phyloP scores from a whole-genome alignment of 768 basidiomycete species.

The Pleurotus ostreatus region DNA sequence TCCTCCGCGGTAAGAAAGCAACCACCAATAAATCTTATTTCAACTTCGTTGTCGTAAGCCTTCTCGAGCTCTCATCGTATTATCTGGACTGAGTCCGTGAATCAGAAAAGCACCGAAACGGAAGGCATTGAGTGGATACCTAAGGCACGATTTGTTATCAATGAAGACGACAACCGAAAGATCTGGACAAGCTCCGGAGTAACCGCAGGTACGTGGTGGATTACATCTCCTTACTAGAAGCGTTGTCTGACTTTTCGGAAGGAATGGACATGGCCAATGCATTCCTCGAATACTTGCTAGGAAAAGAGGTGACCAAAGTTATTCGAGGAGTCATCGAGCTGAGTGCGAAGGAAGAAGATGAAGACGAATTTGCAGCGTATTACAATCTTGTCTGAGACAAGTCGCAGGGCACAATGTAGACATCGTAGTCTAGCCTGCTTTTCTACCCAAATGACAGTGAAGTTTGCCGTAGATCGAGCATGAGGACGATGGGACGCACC shows the following conservation, averaged over 20 bases:
- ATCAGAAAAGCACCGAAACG: slow-evolving; percentile 19
- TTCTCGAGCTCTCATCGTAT: not conserved
- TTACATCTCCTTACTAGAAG: slow-evolving; percentile 3
- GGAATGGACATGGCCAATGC: slow-evolving; percentile 31
- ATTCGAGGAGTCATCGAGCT: slow-evolving; percentile 19
- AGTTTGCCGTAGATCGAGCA: no score
- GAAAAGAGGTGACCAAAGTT: slow-evolving; percentile 12
- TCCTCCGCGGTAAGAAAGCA: slow-evolving; percentile 22
- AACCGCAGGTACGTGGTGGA: slow-evolving; percentile 23
- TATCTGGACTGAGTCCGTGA: not conserved
- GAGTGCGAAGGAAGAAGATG: slow-evolving; percentile 12
- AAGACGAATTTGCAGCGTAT: slow-evolving; percentile 23
- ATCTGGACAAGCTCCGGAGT: slow-evolving; percentile 35
- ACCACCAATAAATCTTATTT: slow-evolving; percentile 28
- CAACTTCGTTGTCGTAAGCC: slow-evolving; percentile 15
- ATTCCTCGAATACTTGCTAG: slow-evolving; percentile 26
- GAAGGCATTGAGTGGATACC: slow-evolving; percentile 28
- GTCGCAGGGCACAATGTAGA: no score
- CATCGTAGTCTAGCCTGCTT: no score
- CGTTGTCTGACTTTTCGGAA: not conserved
- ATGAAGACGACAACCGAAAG: slow-evolving; percentile 25
- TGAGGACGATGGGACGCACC: no score
- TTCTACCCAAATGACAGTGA: no score
- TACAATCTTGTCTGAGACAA: slow-evolving; percentile 14
- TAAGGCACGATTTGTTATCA: slow-evolving; percentile 32